Evolutionary conservation across 805 yeast genomes (phyloP).

Genomic region (Brettanomyces anomalus): DNA sequence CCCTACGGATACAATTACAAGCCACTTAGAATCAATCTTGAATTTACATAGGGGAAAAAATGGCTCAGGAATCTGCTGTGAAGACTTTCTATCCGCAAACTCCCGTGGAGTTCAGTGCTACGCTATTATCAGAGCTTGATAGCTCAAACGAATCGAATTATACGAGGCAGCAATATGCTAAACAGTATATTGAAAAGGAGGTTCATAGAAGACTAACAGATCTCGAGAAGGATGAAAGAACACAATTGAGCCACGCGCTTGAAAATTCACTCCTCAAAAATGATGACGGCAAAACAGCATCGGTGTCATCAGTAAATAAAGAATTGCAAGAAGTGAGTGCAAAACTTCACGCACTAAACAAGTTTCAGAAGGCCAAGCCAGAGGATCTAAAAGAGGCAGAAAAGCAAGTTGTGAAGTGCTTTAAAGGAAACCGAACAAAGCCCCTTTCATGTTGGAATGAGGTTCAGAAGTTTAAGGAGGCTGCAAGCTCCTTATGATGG

Average conservation of each 20-base stretch:
- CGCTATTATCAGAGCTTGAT: slow-evolving; percentile 56
- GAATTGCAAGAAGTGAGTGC: slow-evolving; percentile 28
- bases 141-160: slow-evolving; percentile 53
- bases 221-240: slow-evolving; percentile 43
- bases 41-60: too few species aligned
- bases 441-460: slow-evolving; percentile 79
- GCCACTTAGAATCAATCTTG: too few species aligned
- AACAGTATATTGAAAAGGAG: slow-evolving; percentile 56
- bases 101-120: slow-evolving; percentile 59
- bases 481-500: slow-evolving; percentile 27
- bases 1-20: too few species aligned
- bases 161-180: slow-evolving; percentile 61
- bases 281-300: slow-evolving; percentile 20
- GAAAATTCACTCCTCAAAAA: slow-evolving; percentile 30
- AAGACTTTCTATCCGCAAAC: slow-evolving; percentile 60
- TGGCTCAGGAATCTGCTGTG: slow-evolving; percentile 12
- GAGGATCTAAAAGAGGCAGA: slow-evolving; percentile 39
- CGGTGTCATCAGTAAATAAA: slow-evolving; percentile 21
- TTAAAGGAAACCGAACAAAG: slow-evolving; percentile 51
- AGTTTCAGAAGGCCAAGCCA: slow-evolving; percentile 21
- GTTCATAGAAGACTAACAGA: slow-evolving; percentile 48
- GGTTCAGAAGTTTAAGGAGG: slow-evolving; percentile 56
- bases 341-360: slow-evolving; percentile 24
- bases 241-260: slow-evolving; percentile 42
- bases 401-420: slow-evolving; percentile 45